Base-by-base conservation (phyloP, 306 rosid species). In the Cicer chorassanicum region DNA sequence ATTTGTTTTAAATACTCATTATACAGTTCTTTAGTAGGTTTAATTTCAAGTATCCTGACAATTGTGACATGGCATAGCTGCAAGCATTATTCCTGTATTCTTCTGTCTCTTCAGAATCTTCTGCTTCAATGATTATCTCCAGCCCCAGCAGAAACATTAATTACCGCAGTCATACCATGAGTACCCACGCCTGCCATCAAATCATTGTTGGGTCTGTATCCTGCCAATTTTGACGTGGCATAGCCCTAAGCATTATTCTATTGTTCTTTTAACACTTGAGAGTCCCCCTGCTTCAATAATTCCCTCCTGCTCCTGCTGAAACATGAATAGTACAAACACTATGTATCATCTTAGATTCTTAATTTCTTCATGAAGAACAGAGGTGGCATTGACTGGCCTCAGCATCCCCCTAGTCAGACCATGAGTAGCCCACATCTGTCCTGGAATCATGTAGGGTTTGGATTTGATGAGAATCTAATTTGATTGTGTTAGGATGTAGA, bases 401-500 rank as follows among this genome's bases (percentile, higher is more conserved):
- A 50, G 54, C 72, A 40, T 40, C 48, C 65, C 53, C 38, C 36
- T 49, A 49, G 46, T 41, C 46, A 38, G 68, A 24, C 65, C 18
- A 15, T 24, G 56, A 56, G 29, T 51, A 39, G 45, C 65, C 36
- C 45, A 40, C 62, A 11, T n/a, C 66, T 53, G 9, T 46, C 66
- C n/a, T 65, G 57, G 48, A 55, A 51, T 34, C 46, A 6, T 34
- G 42, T 68, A 24, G 76, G 68, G 59, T 67, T 59, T 67, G 60
- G 74, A 65, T 59, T 43, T 49, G 39, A 40, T 9, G 76, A 21
- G 68, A 62, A 24, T 36, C 76, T 61, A 14, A 49, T 16, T 70
- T 29, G 21, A 76, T 55, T 24, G 34, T 24, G 34, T 24, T 24
- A 24, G 4, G 34, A 24, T 24, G 34, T 24, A 24, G 34, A 24